Conservation (phyloP, 1,284 basidiomycete genomes). For the Ustilago loliicola region DNA sequence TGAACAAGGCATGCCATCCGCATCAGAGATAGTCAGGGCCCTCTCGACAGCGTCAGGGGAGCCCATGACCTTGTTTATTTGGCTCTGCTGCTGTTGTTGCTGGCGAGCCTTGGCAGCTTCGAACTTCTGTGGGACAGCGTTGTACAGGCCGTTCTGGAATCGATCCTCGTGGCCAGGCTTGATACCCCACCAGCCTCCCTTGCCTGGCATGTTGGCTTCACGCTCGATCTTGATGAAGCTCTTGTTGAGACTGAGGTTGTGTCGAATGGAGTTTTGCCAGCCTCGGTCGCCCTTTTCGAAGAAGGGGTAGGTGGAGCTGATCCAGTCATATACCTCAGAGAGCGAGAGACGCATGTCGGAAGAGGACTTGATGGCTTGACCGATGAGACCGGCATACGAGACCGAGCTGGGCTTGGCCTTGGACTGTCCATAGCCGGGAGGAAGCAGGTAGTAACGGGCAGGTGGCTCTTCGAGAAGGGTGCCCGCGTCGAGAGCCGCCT, state of each 20-base stretch:
- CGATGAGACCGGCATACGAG: slow-evolving; percentile 94
- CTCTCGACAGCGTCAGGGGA: slow-evolving; percentile 34
- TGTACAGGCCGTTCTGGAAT: slow-evolving; percentile 65
- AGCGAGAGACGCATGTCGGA: slow-evolving; percentile 86
- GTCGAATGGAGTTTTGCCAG: slow-evolving; percentile 94
- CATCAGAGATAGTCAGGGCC: slow-evolving; percentile 14
- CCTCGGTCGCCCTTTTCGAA: slow-evolving; percentile 94
- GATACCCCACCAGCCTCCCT: slow-evolving; percentile 72
- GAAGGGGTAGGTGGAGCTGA: slow-evolving; percentile 90
- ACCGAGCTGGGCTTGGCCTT: slow-evolving; percentile 64
- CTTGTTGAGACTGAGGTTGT: slow-evolving; percentile 86
- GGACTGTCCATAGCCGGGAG: slow-evolving; percentile 60
- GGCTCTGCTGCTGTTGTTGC: slow-evolving; percentile 34
- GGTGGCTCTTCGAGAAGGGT: slow-evolving; percentile 61
- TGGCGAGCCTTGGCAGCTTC: slow-evolving; percentile 50
- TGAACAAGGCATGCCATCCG: slow-evolving; percentile 6
- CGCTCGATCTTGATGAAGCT: slow-evolving; percentile 77
- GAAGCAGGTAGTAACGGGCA: slow-evolving; percentile 66
- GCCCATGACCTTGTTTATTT: slow-evolving; percentile 19
- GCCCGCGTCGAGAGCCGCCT: slow-evolving; percentile 63
- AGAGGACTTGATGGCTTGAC: slow-evolving; percentile 90
- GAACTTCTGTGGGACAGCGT: slow-evolving; percentile 48
- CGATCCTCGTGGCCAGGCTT: slow-evolving; percentile 66
- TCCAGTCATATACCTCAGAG: slow-evolving; percentile 96
- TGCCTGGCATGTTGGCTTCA: slow-evolving; percentile 70